Base-by-base conservation (phyloP, 2,329 filamentous ascomycete species). In the Cladorrhinum sp. region DNA sequence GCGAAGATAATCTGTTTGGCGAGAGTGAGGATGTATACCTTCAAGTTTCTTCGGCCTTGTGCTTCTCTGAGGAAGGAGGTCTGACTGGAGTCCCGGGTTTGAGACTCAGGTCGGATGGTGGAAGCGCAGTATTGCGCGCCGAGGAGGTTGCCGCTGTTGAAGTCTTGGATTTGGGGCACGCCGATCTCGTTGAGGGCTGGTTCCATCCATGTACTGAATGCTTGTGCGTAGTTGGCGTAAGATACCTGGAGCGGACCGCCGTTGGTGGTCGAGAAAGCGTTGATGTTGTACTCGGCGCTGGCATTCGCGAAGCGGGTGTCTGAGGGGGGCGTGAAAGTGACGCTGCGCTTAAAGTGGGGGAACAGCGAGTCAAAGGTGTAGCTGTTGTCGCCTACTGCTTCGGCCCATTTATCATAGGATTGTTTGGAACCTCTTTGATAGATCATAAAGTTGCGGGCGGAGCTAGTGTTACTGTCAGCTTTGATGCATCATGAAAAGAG, bases 1-100 rank as follows among this genome's bases (percentile, higher is more conserved):
- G 78, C 66, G 50, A 81, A 84, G 0, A 80, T 23, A 1, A 84
- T 74, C 50, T 72, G 75, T 64, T 78, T 76, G 2, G 76, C 80
- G 3, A 76, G 68, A 0, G 78, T 79, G 2, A 72, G 60, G 0
- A 68, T 70, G 55, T 77, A 81, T 0, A 81, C 68, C 4, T 70
- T 75, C 2, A 81, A 68, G 3, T 73, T 69, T 0, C 16, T 45
- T 22, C 52, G 20, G 10, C 52, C 27, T 2, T 12, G 70, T 3
- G 69, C 72, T 0, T 62, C 57, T 1, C 62, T 57, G 1, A 78
- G 59, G 55, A 75, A 79, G 0, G 73, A 72, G 6, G 75, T 70
- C 58, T 77, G 69, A 8, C 71, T 76, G 1, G 77, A 73, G 22
- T 70, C 72, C 1, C 75, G 70, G 6, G 64, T 66, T 53, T 68